Base-by-base conservation (phyloP, 352 stramenopile species). In the Globisporangium barbulae region DNA sequence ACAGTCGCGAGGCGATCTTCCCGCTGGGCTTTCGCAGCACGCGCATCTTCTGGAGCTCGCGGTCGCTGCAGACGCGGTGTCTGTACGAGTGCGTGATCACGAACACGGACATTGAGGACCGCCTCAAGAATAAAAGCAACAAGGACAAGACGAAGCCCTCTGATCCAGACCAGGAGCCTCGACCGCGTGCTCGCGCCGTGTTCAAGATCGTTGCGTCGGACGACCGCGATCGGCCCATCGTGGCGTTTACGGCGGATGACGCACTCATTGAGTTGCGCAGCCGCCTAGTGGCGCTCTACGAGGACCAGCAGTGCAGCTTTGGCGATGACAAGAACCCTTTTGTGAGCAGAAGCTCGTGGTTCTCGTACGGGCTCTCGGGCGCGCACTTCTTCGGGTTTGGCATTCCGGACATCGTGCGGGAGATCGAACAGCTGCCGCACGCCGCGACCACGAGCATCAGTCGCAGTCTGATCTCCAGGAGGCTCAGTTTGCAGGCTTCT, bases 31-130 rank as follows among this genome's bases (percentile, higher is more conserved):
- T 90, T 64, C 83, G 89, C 13, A 96, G 92, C 35, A 96, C 91
- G 8, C 79, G 95, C 25, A 97, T 98, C 50, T 98, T 96, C 64
- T 98, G 94, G 94, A 98, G 90, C 19, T 80, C 80, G 0, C 69
- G 69, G 4, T 42, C 65, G 9, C 45, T 92, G 8, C 76, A 69
- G 1, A 76, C 53, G 5, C 78, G 94, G 2, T 97, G 89, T 56
- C 65, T 98, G 33, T 98, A 98, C 67, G 83, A 98, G 48, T 93
- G 96, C 59, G 83, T 94, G 12, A 83, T 98, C 48, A 86, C 89
- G 21, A 95, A 78, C 55, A 85, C 71, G 7, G 86, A 85, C 65
- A 81, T 83, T 53, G 94, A 88, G 61, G 80, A 78, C 12, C 81
- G 74, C 8, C 47, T 45, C 21, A 59, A 47, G 66, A 49, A 53